Base-by-base conservation (phyloP, 192 early-diverging fungal species). In the Backusella circina region DNA sequence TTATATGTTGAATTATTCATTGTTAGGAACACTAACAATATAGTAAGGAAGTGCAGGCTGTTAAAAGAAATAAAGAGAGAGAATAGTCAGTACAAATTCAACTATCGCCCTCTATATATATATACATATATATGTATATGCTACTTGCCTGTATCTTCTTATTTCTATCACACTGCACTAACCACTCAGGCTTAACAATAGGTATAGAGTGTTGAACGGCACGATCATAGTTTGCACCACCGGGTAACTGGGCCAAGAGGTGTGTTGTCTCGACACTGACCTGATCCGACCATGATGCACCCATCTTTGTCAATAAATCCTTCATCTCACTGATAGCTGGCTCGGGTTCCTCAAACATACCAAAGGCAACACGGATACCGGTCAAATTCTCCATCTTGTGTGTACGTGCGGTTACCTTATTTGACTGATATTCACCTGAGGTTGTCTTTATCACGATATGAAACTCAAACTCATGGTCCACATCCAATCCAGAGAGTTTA, bases 291-390 rank as follows among this genome's bases (percentile, higher is more conserved):
- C 93, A 97, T 36, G 82, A 90, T 36, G 96, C 97, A 41, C 95
- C 95, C 72, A 99, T 96, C 61, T 93, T 89, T 38, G 86, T 84
- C 35, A 98, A 70, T 1, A 91, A 77, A 36, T 88, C 90, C 76
- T 95, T 93, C 72, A 99, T 87, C 47, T 89, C 86, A 44, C 90
- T 90, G 30, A 92, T 80, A 26, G 94, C 95, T 12, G 86, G 86
- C 39, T 92, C 91, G 23, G 87, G 84, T 72, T 94, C 93, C 23
- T 81, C 75, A 79, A 97, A 95, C 4, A 87, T 88, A 37, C 98
- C 98, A 87, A 99, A 99, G 79, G 93, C 94, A 28, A 98, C 93
- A 75, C 93, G 89, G 73, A 98, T 95, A 18, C 98, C 98, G n/a
- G 95, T 98, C 36, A 99, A 87, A 79, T 99, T 98, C 54, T 99